phyloP scores from a whole-genome alignment of 805 yeast species.

The baker's yeast (Saccharomyces cerevisiae) region DNA sequence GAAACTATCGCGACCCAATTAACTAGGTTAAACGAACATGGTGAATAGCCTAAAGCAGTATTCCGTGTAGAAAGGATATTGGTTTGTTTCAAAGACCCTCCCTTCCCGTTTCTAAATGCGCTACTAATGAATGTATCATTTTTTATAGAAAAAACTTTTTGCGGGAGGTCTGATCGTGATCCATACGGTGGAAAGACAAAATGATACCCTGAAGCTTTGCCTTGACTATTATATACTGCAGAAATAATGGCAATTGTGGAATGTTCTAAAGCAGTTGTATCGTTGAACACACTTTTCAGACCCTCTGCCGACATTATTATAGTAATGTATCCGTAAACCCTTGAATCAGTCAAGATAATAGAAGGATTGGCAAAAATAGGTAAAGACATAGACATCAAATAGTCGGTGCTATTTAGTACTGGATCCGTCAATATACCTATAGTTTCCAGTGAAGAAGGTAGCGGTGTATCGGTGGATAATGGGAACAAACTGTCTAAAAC shows the following conservation, averaged over 20 bases:
- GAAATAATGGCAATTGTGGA: constrained; percentile 29
- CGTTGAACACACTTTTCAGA: constrained; percentile 34
- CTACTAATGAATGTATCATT: constrained; percentile 30
- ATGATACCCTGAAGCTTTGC: constrained; percentile 28
- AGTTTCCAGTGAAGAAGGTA: constrained; percentile 36
- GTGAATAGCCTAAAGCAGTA: constrained; percentile 52
- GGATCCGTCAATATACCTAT: constrained; percentile 65
- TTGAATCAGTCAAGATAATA: constrained; percentile 48
- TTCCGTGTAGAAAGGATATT: constrained; percentile 30
- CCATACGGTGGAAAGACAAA: constrained; percentile 38
- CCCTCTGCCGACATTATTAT: constrained; percentile 44
- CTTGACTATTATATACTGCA: constrained; percentile 19
- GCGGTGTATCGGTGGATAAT: constrained; percentile 39
- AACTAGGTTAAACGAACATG: constrained; percentile 35
- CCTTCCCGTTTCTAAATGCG: constrained; percentile 30
- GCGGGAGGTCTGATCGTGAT: constrained; percentile 10
- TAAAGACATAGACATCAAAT: constrained; percentile 64
- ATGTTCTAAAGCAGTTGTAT: constrained; percentile 35
- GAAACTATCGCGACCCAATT: constrained; percentile 72
- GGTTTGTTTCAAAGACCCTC: constrained; percentile 38
- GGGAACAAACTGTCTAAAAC: constrained; percentile 41
- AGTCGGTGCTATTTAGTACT: constrained; percentile 36
- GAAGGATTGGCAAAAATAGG: constrained; percentile 73
- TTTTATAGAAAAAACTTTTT: constrained; percentile 22
- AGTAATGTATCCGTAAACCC: constrained; percentile 63